Conservation (phyloP, 257 asterid genomes). For the Rehmannia glutinosa region DNA sequence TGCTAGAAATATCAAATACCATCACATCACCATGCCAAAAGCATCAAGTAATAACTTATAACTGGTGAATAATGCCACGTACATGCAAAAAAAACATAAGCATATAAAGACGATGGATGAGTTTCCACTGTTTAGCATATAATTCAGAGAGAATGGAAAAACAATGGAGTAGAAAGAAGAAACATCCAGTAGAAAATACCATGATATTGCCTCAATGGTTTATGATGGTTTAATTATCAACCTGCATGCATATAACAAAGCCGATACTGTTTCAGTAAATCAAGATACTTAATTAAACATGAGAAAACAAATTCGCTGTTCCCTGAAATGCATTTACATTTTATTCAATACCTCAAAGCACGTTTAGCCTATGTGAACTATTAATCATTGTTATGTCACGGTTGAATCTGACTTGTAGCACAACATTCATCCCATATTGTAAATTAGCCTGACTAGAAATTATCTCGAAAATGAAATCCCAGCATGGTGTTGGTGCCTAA, state of each 20-base stretch:
- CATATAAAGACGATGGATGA: background rate
- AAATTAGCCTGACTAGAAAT: too few relatives aligned
- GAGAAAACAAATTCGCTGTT: background rate
- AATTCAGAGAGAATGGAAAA: background rate
- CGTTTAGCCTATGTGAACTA: too few relatives aligned
- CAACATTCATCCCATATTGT: too few relatives aligned
- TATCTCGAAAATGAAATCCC: too few relatives aligned
- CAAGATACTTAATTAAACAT: background rate
- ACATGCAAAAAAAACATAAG: background rate
- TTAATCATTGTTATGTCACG: too few relatives aligned
- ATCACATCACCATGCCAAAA: background rate
- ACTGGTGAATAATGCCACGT: background rate
- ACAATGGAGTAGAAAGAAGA: background rate
- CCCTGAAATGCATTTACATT: background rate
- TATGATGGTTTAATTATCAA: conserved; percentile 1
- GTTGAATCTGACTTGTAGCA: too few relatives aligned
- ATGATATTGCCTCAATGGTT: conserved; percentile 13
- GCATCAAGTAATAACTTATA: background rate
- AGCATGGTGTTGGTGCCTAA: too few relatives aligned
- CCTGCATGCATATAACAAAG: conserved; percentile 18
- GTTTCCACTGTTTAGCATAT: background rate
- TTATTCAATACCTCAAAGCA: background rate
- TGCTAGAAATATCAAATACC: too few relatives aligned
- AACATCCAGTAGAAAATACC: conserved; percentile 16
- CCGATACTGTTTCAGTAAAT: background rate